Conservation (phyloP, 2,329 filamentous ascomycete genomes). For the Penicillium sumatraense region DNA sequence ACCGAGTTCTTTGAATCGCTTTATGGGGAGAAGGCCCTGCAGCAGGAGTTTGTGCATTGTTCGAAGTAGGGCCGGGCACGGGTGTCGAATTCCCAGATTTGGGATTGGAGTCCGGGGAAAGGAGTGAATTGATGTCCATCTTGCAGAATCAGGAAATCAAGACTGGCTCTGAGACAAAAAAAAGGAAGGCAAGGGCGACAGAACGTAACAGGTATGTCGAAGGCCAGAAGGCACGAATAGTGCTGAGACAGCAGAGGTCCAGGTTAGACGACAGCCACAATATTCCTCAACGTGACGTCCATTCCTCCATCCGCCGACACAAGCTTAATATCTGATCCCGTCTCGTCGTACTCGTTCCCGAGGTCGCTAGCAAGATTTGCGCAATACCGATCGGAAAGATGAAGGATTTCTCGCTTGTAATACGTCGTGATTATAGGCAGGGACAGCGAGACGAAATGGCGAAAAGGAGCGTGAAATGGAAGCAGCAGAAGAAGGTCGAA, state of each 20-base stretch:
- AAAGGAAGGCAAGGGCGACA: background rate
- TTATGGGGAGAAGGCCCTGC: slow-evolving; percentile 40
- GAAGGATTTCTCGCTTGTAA: background rate
- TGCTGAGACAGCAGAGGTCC: slow-evolving; percentile 27
- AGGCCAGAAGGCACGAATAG: slow-evolving; percentile 23
- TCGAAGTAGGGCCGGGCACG: slow-evolving; percentile 30
- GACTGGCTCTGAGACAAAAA: slow-evolving; percentile 3
- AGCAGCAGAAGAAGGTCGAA: slow-evolving; percentile 12
- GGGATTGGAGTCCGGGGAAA: slow-evolving; percentile 49
- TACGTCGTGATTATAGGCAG: slow-evolving; percentile 6
- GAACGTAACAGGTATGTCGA: background rate
- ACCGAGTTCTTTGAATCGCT: slow-evolving; percentile 40
- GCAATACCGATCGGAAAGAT: slow-evolving; percentile 6
- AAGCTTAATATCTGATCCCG: slow-evolving; percentile 28
- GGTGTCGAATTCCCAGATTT: slow-evolving; percentile 42
- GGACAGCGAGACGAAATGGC: slow-evolving; percentile 3
- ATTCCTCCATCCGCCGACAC: slow-evolving; percentile 38
- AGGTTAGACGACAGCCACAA: slow-evolving; percentile 34
- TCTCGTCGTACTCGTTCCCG: slow-evolving; percentile 14
- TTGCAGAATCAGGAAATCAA: slow-evolving; percentile 18
- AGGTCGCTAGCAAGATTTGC: slow-evolving; percentile 9
- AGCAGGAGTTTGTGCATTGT: slow-evolving; percentile 31
- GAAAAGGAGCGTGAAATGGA: slow-evolving; percentile 17
- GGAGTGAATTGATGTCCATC: slow-evolving; percentile 54
- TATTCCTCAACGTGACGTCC: slow-evolving; percentile 39